A percentile compares a stretch with the other conserved stretches of the same genome.
These are phyloP conservation scores for Haplosporangium sp. DNA, from an alignment of 371 early-diverging fungal genomes.

Conservation along the genomic window DNA sequence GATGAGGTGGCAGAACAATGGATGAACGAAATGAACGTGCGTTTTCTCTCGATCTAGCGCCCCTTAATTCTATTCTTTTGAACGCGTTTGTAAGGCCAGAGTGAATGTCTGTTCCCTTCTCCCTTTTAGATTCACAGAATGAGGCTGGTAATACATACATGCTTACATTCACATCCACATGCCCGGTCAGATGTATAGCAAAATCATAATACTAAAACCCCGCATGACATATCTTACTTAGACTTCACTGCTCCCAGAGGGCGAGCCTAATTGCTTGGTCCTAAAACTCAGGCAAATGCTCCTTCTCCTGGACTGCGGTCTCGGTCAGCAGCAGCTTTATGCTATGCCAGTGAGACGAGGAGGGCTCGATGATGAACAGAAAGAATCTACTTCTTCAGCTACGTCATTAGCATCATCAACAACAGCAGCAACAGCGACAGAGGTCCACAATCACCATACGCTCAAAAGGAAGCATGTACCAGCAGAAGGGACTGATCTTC, in stretches of 20 bases:
- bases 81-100: neutral
- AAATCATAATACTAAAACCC: neutral
- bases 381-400: neutral
- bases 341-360: slow-evolving; percentile 51
- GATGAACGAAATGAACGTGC: too few species aligned
- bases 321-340: slow-evolving; percentile 47
- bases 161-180: neutral
- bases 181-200: neutral
- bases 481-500: slow-evolving; percentile 21
- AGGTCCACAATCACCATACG: neutral
- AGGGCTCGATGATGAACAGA: slow-evolving; percentile 33
- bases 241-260: slow-evolving; percentile 54
- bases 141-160: slow-evolving; percentile 30
- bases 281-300: slow-evolving; percentile 53
- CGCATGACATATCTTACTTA: neutral
- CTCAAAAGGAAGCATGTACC: slow-evolving; percentile 17
- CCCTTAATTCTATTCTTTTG: too few species aligned
- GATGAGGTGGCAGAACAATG: neutral
- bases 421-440: neutral
- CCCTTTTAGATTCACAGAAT: slow-evolving; percentile 10
- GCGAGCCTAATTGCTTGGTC: slow-evolving; percentile 53
- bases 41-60: too few species aligned
- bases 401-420: neutral
- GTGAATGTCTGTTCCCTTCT: neutral
- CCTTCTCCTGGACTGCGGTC: slow-evolving; percentile 54